Conservation (phyloP, 2,329 filamentous ascomycete genomes). For the Colletotrichum kahawae region DNA sequence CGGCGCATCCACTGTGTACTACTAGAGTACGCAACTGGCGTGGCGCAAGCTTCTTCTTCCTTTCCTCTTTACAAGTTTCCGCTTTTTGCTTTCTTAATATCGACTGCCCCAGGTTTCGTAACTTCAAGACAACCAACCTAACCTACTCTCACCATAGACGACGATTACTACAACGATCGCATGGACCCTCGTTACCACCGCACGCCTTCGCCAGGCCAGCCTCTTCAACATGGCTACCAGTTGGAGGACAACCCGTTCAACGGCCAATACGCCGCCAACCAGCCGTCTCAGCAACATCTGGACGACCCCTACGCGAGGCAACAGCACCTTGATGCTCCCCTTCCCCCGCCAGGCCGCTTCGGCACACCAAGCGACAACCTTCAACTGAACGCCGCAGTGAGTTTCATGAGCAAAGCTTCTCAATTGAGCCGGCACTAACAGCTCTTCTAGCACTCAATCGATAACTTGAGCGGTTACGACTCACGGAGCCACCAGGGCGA, state of each 20-base stretch:
- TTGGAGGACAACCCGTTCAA: slow-evolving; percentile 79
- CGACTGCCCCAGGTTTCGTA: neutral
- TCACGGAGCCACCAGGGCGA: slow-evolving; percentile 61
- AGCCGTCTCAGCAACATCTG: slow-evolving; percentile 54
- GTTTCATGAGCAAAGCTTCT: slow-evolving; percentile 36
- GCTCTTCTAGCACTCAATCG: slow-evolving; percentile 53
- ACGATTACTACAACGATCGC: slow-evolving; percentile 64
- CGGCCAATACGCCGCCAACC: slow-evolving; percentile 24
- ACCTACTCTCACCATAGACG: slow-evolving; percentile 45
- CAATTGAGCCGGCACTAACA: neutral
- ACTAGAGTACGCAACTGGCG: slow-evolving; percentile 5
- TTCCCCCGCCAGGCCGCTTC: slow-evolving; percentile 37
- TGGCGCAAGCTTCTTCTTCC: slow-evolving; percentile 11
- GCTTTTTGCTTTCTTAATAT: slow-evolving; percentile 5
- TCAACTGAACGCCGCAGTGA: slow-evolving; percentile 82
- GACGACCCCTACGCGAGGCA: slow-evolving; percentile 71
- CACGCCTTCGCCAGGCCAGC: slow-evolving; percentile 79
- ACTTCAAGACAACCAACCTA: slow-evolving; percentile 12
- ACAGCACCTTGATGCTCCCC: slow-evolving; percentile 25
- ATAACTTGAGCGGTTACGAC: slow-evolving; percentile 46
- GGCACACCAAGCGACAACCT: slow-evolving; percentile 75
- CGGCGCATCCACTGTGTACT: neutral
- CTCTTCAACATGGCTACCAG: slow-evolving; percentile 77
- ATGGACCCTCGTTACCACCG: slow-evolving; percentile 65
- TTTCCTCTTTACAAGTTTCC: neutral